Percentiles rank a stretch among this genome's conserved stretches.
phyloP scores from a whole-genome alignment of 805 yeast genomes.

The Dipodascopsis tothii region DNA sequence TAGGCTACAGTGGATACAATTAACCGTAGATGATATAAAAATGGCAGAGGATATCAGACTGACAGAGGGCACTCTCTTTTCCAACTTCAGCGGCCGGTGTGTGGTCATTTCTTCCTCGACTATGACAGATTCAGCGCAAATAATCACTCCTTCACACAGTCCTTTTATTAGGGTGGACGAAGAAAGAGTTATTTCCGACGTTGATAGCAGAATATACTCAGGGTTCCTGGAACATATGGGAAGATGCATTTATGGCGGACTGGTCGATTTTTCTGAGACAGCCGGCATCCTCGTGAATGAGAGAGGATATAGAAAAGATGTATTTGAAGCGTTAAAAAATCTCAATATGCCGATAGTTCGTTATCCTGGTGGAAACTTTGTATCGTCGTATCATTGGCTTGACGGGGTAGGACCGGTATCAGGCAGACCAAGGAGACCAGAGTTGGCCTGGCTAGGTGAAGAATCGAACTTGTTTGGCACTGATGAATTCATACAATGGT shows the following conservation, averaged over 20 bases:
- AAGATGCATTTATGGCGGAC: conserved; percentile 33
- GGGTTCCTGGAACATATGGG: conserved; percentile 36
- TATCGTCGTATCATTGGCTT: conserved; percentile 33
- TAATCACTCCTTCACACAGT: too few species aligned
- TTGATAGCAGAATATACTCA: conserved; percentile 31
- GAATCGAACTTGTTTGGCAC: conserved; percentile 33
- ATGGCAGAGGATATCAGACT: too few species aligned
- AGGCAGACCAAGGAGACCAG: conserved; percentile 32
- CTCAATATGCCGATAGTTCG: conserved; percentile 33
- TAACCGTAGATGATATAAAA: too few species aligned
- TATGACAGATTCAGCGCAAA: too few species aligned
- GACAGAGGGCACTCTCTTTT: too few species aligned
- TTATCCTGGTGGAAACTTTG: conserved; percentile 37
- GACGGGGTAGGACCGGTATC: conserved; percentile 34
- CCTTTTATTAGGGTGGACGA: too few species aligned
- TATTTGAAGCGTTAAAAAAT: conserved; percentile 30
- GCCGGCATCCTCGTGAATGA: conserved; percentile 23
- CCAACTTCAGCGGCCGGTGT: too few species aligned
- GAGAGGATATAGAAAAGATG: conserved; percentile 31
- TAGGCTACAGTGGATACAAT: too few species aligned
- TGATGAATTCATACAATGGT: conserved; percentile 35
- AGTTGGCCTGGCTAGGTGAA: conserved; percentile 33
- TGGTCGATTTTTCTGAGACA: conserved; percentile 30
- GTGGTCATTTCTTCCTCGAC: too few species aligned
- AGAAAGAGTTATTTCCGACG: too few species aligned